phyloP scores from a whole-genome alignment of 1,284 basidiomycete genomes.

The Ceratobasidium sp. region DNA sequence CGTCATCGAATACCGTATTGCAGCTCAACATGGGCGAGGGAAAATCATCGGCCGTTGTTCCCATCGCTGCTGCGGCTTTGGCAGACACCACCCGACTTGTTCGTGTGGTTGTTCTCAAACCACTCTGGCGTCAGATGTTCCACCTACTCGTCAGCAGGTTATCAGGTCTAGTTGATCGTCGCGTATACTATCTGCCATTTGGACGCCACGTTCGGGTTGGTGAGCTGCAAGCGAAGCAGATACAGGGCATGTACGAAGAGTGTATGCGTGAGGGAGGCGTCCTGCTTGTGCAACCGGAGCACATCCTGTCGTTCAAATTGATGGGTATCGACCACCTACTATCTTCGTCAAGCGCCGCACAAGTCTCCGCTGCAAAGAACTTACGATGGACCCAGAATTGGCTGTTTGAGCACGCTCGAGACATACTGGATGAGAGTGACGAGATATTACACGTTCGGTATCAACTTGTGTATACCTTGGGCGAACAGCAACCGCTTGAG shows the following conservation, averaged over 20 bases:
- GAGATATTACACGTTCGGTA: constrained; percentile 63
- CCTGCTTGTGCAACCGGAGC: constrained; percentile 63
- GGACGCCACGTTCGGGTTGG: constrained; percentile 56
- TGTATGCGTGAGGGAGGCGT: constrained; percentile 59
- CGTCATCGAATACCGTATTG: constrained; percentile 55
- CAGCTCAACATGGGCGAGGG: constrained; percentile 72
- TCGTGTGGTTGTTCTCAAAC: constrained; percentile 62
- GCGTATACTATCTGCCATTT: constrained; percentile 63
- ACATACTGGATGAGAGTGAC: constrained; percentile 66
- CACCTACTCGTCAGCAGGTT: constrained; percentile 60
- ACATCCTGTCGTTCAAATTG: constrained; percentile 63
- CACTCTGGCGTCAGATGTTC: constrained; percentile 61
- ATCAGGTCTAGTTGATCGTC: constrained; percentile 59
- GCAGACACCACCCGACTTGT: constrained; percentile 59
- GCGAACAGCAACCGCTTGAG: constrained; percentile 55
- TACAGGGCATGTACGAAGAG: constrained; percentile 53
- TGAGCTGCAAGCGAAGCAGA: constrained; percentile 41
- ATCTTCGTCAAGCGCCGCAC: not conserved
- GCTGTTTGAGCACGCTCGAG: constrained; percentile 55
- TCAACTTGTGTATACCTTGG: constrained; percentile 62
- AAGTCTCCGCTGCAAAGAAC: constrained; percentile 13
- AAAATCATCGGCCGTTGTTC: constrained; percentile 64
- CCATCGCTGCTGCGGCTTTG: constrained; percentile 57
- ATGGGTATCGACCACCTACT: constrained; percentile 57
- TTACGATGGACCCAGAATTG: constrained; percentile 53